Percentiles rank a stretch among this genome's conserved stretches.
Evolutionary conservation across 2,329 filamentous ascomycete genomes (phyloP).

Genomic region (Sphaerostilbella broomeana): DNA sequence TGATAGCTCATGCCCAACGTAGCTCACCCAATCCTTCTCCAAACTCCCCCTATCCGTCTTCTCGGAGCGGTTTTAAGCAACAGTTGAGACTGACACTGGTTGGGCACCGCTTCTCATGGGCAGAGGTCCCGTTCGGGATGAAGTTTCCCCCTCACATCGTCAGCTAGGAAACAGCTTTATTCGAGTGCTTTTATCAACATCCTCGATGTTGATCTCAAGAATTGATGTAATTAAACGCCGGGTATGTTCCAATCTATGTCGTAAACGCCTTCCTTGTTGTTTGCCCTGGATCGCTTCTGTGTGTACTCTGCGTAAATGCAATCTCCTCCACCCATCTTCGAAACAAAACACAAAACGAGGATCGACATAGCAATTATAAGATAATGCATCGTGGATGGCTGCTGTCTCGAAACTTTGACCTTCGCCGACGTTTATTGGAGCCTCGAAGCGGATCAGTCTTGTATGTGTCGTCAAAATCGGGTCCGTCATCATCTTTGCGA

Average conservation of each 20-base stretch:
- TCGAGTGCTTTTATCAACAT: neutral
- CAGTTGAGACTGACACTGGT: too few relatives aligned
- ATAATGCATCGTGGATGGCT: conserved; percentile 38
- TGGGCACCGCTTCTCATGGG: too few relatives aligned
- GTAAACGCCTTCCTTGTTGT: neutral
- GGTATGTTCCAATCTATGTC: conserved; percentile 7
- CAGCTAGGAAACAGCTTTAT: too few relatives aligned
- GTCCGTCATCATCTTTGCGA: conserved; percentile 55
- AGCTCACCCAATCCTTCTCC: too few relatives aligned
- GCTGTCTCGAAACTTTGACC: conserved; percentile 24
- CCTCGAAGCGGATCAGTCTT: conserved; percentile 32
- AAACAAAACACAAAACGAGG: neutral
- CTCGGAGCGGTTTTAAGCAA: too few relatives aligned
- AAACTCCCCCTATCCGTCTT: too few relatives aligned
- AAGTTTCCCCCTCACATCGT: too few relatives aligned
- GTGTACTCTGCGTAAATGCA: too few relatives aligned
- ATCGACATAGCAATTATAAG: conserved; percentile 34
- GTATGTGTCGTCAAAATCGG: conserved; percentile 35
- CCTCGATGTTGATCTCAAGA: conserved; percentile 1
- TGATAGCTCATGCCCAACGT: too few relatives aligned
- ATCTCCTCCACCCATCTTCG: neutral
- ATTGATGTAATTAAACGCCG: conserved; percentile 3
- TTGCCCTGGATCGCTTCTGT: too few relatives aligned
- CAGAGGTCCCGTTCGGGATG: too few relatives aligned
- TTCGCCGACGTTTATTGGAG: conserved; percentile 24